Evolutionary conservation across 176 grass and related monocot species (phyloP).

Genomic region (Phyllostachys edulis): DNA sequence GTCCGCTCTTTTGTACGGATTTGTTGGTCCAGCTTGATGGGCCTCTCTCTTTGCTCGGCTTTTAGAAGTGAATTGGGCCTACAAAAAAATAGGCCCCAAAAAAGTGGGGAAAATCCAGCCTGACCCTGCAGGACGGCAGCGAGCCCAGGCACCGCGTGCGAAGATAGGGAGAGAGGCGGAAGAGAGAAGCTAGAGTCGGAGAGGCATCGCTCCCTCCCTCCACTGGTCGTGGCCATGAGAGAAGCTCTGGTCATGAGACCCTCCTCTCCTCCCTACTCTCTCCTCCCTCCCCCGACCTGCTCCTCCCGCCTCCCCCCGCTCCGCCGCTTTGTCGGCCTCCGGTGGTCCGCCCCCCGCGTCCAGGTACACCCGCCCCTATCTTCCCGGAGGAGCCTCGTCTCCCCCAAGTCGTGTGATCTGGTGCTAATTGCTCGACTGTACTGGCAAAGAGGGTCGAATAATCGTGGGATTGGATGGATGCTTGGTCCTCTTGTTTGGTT

Average conservation of each 20-base stretch:
- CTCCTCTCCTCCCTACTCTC: conserved; percentile 1
- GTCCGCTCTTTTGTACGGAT: too few relatives aligned
- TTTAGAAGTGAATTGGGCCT: too few relatives aligned
- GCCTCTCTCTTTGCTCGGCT: too few relatives aligned
- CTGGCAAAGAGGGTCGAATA: background rate
- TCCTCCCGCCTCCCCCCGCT: conserved; percentile 12
- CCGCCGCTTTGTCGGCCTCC: conserved; percentile 41
- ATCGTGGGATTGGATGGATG: background rate
- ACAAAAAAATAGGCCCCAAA: too few relatives aligned
- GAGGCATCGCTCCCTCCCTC: background rate
- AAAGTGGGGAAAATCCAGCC: too few relatives aligned
- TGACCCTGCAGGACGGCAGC: too few relatives aligned
- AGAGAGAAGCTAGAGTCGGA: background rate
- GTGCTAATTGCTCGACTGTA: background rate
- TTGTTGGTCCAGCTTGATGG: too few relatives aligned
- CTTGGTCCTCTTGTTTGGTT: background rate
- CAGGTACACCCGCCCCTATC: background rate
- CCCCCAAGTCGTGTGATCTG: background rate
- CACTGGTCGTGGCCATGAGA: background rate
- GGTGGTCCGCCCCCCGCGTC: conserved; percentile 13
- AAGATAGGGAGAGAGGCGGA: background rate
- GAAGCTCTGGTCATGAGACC: conserved; percentile 33
- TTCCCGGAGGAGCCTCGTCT: background rate
- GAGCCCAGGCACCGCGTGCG: background rate
- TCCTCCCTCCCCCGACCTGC: conserved; percentile 31